Evolutionary conservation across 768 basidiomycete genomes (phyloP).

Genomic region (Psilocybe cubensis): DNA sequence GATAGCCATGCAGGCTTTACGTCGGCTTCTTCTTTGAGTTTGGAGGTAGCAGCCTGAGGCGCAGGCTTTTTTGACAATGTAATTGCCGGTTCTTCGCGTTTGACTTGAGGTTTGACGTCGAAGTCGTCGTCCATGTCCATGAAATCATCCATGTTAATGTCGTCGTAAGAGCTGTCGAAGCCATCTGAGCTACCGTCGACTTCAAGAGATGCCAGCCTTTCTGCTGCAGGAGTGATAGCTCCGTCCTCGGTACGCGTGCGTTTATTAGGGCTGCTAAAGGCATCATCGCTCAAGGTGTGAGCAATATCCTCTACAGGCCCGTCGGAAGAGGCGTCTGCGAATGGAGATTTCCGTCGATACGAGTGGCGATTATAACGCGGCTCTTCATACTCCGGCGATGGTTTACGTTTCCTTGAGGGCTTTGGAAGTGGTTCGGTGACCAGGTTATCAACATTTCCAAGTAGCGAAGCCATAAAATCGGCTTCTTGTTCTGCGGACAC

Average conservation of each 20-base stretch:
- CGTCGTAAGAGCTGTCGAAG: constrained; percentile 49
- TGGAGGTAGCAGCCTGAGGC: constrained; percentile 12
- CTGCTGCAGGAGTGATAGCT: constrained; percentile 56
- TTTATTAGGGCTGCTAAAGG: constrained; percentile 71
- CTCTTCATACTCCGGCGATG: constrained; percentile 50
- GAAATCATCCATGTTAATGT: constrained; percentile 65
- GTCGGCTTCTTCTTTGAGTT: constrained; percentile 48
- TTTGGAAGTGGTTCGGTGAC: constrained; percentile 24
- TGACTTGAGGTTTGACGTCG: constrained; percentile 39
- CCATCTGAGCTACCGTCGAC: constrained; percentile 57
- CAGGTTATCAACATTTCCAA: constrained; percentile 69
- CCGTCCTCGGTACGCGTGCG: constrained; percentile 51
- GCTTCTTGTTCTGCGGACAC: constrained; percentile 81
- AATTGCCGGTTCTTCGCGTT: constrained; percentile 31
- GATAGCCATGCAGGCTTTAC: constrained; percentile 69
- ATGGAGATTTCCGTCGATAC: constrained; percentile 36
- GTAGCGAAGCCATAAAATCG: constrained; percentile 85
- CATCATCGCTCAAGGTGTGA: constrained; percentile 60
- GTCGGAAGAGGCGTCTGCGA: constrained; percentile 51
- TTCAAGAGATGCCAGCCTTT: constrained; percentile 60
- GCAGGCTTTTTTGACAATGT: constrained; percentile 26
- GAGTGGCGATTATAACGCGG: constrained; percentile 38
- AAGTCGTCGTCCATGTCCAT: constrained; percentile 60
- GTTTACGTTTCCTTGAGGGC: constrained; percentile 67
- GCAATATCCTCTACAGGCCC: constrained; percentile 39